phyloP scores from a whole-genome alignment of 148 eudicot genomes.

The Drosera capensis region DNA sequence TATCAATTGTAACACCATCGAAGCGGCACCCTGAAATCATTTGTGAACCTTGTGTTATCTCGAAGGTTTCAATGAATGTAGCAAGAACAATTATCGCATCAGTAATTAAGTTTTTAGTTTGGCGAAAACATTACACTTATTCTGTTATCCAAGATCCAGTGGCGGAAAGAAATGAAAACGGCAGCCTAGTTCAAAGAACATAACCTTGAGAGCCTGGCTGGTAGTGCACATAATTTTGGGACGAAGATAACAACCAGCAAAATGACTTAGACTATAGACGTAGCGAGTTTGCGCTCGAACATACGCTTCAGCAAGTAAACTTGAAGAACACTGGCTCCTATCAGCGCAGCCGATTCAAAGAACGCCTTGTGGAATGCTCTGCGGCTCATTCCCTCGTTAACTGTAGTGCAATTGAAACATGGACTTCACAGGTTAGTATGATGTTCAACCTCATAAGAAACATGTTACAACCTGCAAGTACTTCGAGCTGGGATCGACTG shows the following conservation, averaged over 20 bases:
- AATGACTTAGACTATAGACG: constrained; percentile 32
- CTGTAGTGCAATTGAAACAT: constrained; percentile 19
- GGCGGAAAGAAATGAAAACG: no score
- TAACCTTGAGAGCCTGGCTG: no score
- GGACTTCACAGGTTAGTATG: not conserved
- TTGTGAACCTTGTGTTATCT: no score
- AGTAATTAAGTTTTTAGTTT: no score
- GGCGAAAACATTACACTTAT: no score
- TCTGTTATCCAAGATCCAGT: no score
- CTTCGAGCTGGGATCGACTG: no score
- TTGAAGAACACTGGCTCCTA: constrained; percentile 61
- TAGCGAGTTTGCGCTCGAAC: constrained; percentile 52
- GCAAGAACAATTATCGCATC: no score
- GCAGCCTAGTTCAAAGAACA: no score
- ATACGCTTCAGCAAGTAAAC: constrained; percentile 52
- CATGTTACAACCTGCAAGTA: not conserved
- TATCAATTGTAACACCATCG: no score
- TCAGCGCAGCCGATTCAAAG: constrained; percentile 48
- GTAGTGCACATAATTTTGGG: not conserved
- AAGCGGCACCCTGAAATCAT: no score
- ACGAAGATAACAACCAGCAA: not conserved
- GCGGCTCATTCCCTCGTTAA: constrained; percentile 51
- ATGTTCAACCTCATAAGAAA: not conserved
- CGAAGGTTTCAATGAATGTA: no score
- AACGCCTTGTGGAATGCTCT: constrained; percentile 66